Conservation (phyloP, 768 basidiomycete species). For the Saitozyma podzolica region DNA sequence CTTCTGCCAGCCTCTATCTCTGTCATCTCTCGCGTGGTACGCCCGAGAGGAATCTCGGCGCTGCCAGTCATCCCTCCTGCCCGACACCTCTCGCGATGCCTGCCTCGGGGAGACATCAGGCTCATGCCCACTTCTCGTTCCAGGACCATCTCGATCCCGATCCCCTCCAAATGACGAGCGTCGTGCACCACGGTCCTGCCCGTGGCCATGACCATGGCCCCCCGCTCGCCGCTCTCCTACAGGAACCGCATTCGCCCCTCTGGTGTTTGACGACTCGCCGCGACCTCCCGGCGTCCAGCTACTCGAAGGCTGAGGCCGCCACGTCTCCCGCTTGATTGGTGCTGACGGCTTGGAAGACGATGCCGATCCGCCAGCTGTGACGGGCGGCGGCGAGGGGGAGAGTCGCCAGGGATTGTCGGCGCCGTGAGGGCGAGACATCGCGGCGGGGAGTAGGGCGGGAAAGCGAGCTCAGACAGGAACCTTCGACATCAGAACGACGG, state of each 20-base stretch:
- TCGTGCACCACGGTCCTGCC: not conserved
- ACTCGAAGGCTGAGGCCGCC: slow-evolving; percentile 30
- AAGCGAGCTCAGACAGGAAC: not conserved
- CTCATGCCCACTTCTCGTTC: not conserved
- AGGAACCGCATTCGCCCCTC: not conserved
- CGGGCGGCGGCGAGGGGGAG: slow-evolving; percentile 3
- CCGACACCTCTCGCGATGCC: too few relatives aligned
- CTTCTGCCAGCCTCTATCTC: slow-evolving; percentile 3
- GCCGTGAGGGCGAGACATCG: slow-evolving; percentile 12
- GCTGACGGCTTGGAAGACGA: not conserved
- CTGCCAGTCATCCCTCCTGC: slow-evolving; percentile 5
- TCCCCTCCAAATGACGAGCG: not conserved
- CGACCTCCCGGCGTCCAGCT: slow-evolving; percentile 13
- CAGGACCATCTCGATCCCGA: slow-evolving; percentile 11
- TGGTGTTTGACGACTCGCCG: not conserved
- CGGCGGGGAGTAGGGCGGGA: slow-evolving; percentile 2
- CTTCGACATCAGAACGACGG: not conserved
- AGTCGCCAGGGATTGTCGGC: slow-evolving; percentile 11
- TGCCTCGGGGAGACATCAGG: too few relatives aligned
- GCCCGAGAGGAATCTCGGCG: not conserved
- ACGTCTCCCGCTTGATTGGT: slow-evolving; percentile 35
- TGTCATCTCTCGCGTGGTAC: not conserved
- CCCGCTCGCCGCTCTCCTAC: not conserved
- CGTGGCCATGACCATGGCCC: not conserved
- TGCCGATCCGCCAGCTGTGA: not conserved